These are phyloP conservation scores for Aspergillus fijiensis DNA, from an alignment of 2,329 filamentous ascomycete genomes.

Conservation along the genomic window DNA sequence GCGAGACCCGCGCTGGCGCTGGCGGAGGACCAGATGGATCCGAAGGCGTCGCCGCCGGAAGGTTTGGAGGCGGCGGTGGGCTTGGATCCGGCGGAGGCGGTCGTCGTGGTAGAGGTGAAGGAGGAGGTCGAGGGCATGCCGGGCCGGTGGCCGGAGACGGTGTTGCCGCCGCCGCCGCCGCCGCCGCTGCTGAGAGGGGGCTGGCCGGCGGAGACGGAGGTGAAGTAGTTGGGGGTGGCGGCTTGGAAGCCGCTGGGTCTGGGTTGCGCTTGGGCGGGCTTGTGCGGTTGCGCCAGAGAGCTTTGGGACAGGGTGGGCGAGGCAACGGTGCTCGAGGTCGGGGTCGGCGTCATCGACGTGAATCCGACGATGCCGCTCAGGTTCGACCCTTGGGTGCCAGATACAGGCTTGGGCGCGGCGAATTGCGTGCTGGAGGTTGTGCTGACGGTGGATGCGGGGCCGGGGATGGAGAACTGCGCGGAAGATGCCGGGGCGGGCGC, in stretches of 20 bases:
- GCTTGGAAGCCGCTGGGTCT: slow-evolving; percentile 70
- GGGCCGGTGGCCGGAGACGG: slow-evolving; percentile 29
- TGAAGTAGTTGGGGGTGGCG: slow-evolving; percentile 89
- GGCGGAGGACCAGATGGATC: slow-evolving; percentile 72
- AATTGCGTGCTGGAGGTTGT: slow-evolving; percentile 63
- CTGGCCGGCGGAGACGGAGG: slow-evolving; percentile 60
- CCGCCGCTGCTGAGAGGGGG: slow-evolving; percentile 26
- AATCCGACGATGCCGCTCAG: slow-evolving; percentile 77
- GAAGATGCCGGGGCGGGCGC: slow-evolving; percentile 34
- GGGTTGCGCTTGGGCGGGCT: slow-evolving; percentile 44
- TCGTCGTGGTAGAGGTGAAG: slow-evolving; percentile 37
- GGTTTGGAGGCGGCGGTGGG: slow-evolving; percentile 46
- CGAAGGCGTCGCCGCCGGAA: slow-evolving; percentile 80
- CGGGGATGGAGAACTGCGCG: slow-evolving; percentile 40
- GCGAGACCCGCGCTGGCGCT: slow-evolving; percentile 72
- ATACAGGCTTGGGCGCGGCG: slow-evolving; percentile 79
- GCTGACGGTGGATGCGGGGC: slow-evolving; percentile 50
- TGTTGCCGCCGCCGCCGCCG: slow-evolving; percentile 28
- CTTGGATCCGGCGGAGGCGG: slow-evolving; percentile 50
- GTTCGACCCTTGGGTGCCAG: slow-evolving; percentile 76
- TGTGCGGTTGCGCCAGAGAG: slow-evolving; percentile 39
- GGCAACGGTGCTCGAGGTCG: slow-evolving; percentile 52
- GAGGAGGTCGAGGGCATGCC: slow-evolving; percentile 39
- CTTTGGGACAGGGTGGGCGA: slow-evolving; percentile 56
- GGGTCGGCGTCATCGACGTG: slow-evolving; percentile 76